Percentiles rank a stretch among this genome's conserved stretches.
phyloP scores from a whole-genome alignment of 176 grass and related monocot species.

The Triticum turgidum region DNA sequence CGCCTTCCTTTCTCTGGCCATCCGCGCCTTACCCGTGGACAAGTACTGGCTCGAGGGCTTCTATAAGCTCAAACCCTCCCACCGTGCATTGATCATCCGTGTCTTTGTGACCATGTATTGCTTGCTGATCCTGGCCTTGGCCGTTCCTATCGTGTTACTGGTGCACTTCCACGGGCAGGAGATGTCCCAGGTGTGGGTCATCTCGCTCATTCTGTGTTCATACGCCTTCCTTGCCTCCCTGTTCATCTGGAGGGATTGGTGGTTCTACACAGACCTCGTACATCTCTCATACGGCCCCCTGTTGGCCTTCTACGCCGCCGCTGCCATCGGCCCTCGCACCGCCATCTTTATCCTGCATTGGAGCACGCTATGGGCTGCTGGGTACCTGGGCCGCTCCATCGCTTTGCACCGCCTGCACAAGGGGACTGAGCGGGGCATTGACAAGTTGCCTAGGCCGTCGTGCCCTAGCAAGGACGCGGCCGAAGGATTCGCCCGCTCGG shows the following conservation, averaged over 20 bases:
- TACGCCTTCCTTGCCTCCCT: neutral
- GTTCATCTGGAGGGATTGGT: neutral
- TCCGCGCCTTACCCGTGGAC: no score
- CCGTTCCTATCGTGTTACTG: neutral
- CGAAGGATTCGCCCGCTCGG: neutral
- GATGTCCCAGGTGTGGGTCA: neutral
- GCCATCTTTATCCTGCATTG: neutral
- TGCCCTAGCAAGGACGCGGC: accelerated
- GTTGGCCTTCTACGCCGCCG: neutral
- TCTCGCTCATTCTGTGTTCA: neutral
- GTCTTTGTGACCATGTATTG: neutral
- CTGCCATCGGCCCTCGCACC: neutral
- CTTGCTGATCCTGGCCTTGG: neutral
- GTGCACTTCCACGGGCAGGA: neutral
- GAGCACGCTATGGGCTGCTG: neutral
- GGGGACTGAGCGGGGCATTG: neutral
- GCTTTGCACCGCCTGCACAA: neutral
- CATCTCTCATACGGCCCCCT: neutral
- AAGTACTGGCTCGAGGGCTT: neutral
- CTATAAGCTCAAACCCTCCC: neutral
- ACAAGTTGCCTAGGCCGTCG: neutral
- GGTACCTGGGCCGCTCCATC: neutral
- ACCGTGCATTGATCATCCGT: neutral
- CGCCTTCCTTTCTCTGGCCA: no score
- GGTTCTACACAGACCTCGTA: neutral